phyloP scores from a whole-genome alignment of 768 basidiomycete species.

The Termitomyces sp. region DNA sequence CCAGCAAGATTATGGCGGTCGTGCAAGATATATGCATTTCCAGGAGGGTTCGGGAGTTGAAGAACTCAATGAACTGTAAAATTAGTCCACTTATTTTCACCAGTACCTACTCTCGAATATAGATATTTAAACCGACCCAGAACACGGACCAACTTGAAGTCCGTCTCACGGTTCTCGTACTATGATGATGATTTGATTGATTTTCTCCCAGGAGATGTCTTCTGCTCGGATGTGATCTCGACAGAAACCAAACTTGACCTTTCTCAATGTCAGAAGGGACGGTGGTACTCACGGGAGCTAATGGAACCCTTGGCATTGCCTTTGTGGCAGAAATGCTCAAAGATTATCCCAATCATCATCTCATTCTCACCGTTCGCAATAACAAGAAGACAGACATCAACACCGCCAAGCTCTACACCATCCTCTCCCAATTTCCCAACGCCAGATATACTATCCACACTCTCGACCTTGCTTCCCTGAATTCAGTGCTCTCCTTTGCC shows the following conservation, averaged over 20 bases:
- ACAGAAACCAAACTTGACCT: background rate
- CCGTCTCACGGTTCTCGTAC: background rate
- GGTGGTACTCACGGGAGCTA: constrained; percentile 6
- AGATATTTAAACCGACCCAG: too few species aligned
- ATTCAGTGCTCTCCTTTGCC: background rate
- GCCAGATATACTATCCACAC: background rate
- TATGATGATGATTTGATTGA: background rate
- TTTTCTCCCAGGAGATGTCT: background rate
- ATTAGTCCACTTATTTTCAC: background rate
- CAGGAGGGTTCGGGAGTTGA: too few species aligned
- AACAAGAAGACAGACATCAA: background rate
- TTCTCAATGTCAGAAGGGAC: constrained; percentile 2
- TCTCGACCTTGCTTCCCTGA: constrained; percentile 3
- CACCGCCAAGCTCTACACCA: background rate
- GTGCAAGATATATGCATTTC: too few species aligned
- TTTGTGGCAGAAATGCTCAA: background rate
- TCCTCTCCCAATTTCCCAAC: background rate
- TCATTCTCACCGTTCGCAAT: constrained; percentile 1
- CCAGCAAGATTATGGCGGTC: too few species aligned
- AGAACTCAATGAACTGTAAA: too few species aligned
- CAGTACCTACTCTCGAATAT: background rate
- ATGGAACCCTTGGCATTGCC: constrained; percentile 6
- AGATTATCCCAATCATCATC: background rate
- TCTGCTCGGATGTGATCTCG: background rate
- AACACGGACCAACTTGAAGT: background rate